These are phyloP conservation scores for Shiraia sp. DNA, from an alignment of 2,329 filamentous ascomycete genomes.

Conservation along the genomic window DNA sequence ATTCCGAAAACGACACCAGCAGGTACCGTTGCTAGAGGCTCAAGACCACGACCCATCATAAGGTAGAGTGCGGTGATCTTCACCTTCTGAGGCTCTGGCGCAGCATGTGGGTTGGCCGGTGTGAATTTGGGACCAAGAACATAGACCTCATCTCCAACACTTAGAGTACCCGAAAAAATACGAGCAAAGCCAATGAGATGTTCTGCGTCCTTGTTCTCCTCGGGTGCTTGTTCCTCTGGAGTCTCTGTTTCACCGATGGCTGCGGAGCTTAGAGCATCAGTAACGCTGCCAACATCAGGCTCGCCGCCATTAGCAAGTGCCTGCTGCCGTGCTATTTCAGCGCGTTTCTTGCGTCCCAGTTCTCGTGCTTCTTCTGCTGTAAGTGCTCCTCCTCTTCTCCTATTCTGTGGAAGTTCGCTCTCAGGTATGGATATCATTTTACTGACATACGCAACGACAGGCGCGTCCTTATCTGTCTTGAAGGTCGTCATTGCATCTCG, in stretches of 20 bases:
- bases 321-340: constrained; percentile 81
- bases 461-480: constrained; percentile 69
- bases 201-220: constrained; percentile 72
- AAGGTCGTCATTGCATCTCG: constrained; percentile 83
- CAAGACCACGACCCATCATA: constrained; percentile 90
- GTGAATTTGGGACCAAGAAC: constrained; percentile 93
- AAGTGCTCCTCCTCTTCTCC: constrained; percentile 67
- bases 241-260: constrained; percentile 54
- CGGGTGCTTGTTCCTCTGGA: constrained; percentile 33
- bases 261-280: constrained; percentile 63
- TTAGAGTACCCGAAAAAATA: constrained; percentile 87
- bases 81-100: constrained; percentile 77
- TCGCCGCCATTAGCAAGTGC: constrained; percentile 54
- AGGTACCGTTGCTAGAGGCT: constrained; percentile 80
- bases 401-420: constrained; percentile 88
- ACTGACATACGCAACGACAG: constrained; percentile 92
- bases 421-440: constrained; percentile 97
- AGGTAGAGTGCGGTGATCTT: constrained; percentile 89
- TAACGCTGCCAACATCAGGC: constrained; percentile 57
- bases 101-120: constrained; percentile 72
- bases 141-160: constrained; percentile 87
- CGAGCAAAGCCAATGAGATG: constrained; percentile 93
- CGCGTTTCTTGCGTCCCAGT: constrained; percentile 82
- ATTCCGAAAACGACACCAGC: constrained; percentile 96
- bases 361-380: constrained; percentile 90